Base-by-base conservation (phyloP, 345 rosid genomes). In the Sapria himalayana region DNA sequence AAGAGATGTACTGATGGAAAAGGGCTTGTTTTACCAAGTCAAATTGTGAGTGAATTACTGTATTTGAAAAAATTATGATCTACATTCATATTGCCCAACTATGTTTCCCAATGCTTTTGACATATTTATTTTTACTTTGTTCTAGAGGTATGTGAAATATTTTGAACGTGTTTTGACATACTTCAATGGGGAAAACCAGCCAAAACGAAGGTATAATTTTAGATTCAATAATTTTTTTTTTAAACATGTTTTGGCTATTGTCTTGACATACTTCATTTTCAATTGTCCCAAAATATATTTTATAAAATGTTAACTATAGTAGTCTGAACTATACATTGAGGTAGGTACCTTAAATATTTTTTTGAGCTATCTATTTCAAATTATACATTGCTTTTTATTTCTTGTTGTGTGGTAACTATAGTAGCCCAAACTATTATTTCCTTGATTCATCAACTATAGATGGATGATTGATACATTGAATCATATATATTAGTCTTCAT, bases 11-110 rank as follows among this genome's bases (percentile, higher is more conserved):
- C 67, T 5, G 85, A 89, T 63, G 91, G 79, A 39, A 82, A 76
- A 63, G 98, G 91, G 55, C 78, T 86, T 15, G 82, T 74, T 65
- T 74, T 78, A 42, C 93, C 93, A 11, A 80, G 93, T 63, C 93
- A 80, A 67, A 76, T 80, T 69, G 93, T 80, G 51, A 69, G 84
- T 71, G 33, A 41, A 29, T 4, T 29, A 50, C 18, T 46, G 46
- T 52, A 27, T 22, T 19, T 20, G 9, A 18, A 9, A 23, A 25
- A 34, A 37, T 33, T 21, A 43, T 19, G 1, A 31, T 1, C 23
- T 37, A 42, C 33, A 16, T 19, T 8, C 23, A 37, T 24, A 40
- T 25, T 49, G 22, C 39, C 19, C 24, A 33, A 22, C 22, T 8
- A 24, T 15, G 15, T 13, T 29, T 24, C 52, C 42, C 15, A 16